A percentile compares a stretch with the other conserved stretches of the same genome.
Evolutionary conservation across 1,284 basidiomycete species (phyloP).

Genomic region (Leccinum pachyderme): DNA sequence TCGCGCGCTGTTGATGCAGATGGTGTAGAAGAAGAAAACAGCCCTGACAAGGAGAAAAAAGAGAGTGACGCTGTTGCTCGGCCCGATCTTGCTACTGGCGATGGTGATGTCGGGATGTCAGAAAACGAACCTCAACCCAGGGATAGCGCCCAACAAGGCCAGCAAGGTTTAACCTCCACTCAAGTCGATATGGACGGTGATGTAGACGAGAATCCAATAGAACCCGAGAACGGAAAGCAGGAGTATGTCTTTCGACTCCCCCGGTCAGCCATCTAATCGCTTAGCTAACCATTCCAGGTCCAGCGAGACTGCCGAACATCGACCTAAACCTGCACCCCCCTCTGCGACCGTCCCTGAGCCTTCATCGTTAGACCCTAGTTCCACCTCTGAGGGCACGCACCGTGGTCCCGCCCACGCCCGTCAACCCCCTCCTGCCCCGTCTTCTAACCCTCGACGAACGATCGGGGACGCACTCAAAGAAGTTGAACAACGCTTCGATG

Average conservation of each 20-base stretch:
- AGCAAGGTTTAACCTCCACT: conserved; percentile 15
- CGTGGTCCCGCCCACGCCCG: conserved; percentile 46
- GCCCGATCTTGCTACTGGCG: conserved; percentile 40
- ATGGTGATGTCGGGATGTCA: conserved; percentile 26
- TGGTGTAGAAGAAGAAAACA: conserved; percentile 23
- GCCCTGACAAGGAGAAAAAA: conserved; percentile 25
- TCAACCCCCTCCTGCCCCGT: conserved; percentile 32
- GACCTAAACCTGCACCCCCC: conserved; percentile 4
- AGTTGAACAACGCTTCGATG: conserved; percentile 81
- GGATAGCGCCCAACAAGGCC: conserved; percentile 22
- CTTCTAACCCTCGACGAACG: conserved; percentile 70
- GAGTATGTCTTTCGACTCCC: conserved; percentile 27
- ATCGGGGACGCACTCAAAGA: conserved; percentile 87
- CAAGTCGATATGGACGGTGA: conserved; percentile 16
- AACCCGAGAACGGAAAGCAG: conserved; percentile 24
- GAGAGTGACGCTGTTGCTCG: conserved; percentile 37
- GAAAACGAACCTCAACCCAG: conserved; percentile 20
- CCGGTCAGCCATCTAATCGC: not conserved
- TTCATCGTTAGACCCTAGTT: conserved; percentile 32
- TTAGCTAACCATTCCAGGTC: conserved; percentile 5
- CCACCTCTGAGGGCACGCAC: conserved; percentile 42
- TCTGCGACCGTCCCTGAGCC: conserved; percentile 14
- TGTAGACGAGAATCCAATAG: conserved; percentile 26
- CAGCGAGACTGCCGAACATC: conserved; percentile 8
- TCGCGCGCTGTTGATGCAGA: conserved; percentile 20